Base-by-base conservation (phyloP, 2,329 filamentous ascomycete species). In the Aspergillus proliferans region DNA sequence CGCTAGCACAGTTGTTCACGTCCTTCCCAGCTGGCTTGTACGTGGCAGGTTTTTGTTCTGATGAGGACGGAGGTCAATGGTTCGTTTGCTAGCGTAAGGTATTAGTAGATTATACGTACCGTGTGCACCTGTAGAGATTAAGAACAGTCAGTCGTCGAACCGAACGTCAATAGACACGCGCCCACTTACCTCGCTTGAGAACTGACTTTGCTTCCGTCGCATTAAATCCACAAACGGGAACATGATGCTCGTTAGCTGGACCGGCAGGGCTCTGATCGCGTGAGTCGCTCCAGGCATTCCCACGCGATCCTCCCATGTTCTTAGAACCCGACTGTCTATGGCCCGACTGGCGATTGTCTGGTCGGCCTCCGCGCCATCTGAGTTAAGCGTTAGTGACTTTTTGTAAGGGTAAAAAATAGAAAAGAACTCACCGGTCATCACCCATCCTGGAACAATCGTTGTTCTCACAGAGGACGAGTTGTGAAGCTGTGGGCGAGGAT, bases 181-280 rank as follows among this genome's bases (percentile, higher is more conserved):
- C 38, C 18, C n/a, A 40, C 55, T 34, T 66, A 70, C 73, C 66
- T 62, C 62, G 68, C 53, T 62, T 72, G 30, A 76, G 61, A 49
- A 65, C 59, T 39, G 60, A 64, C 54, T 72, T 72, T 26, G 66
- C 61, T 52, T 75, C 73, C 6, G 60, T 56, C 14, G 68, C 62
- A 56, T 76, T 75, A 62, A 75, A 76, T 5, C 64, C 68, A 19
- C 62, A 61, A 21, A 73, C 68, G n/a, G 72, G 64, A 33, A 68
- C 58, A 60, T 74, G 71, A 45, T 69, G 67, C 15, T 73, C 70
- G 51, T 67, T 62, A 28, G 52, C 43, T 45, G 49, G 55, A 15
- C 52, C 53, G 18, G 53, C 47, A 21, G 50, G 33, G 30, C 44
- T 43, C 47, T 60, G 54, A 39, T 60, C 62, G 24, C 54, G 54